Evolutionary conservation across 2,329 filamentous ascomycete species (phyloP), one percentile per base, ranked within the genome.

Genomic region (Xylariales sp.): DNA sequence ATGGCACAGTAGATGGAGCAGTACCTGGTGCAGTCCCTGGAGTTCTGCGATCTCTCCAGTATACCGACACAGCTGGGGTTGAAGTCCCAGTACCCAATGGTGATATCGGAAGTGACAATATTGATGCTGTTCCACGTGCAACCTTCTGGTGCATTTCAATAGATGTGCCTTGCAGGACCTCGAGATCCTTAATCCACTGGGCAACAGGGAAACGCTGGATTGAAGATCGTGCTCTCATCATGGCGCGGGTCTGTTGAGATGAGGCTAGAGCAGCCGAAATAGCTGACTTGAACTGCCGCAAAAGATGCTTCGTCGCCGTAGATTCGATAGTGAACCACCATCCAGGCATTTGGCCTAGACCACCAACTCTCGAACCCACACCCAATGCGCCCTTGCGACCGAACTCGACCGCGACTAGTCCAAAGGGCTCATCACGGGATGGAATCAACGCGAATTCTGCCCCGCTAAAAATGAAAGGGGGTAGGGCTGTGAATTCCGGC

Each of bases 251-350:
- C 24, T 75, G 65, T 12, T 60, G 59, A 46, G 74, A 75, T 2
- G 77, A 81, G 37, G 66, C 72, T 38, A 84, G 55, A 2, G 80
- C 81, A 36, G 69, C 69, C n/a, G 74, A 62, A 44, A 84, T 83
- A 11, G 80, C 76, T 45, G 70, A 66, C 54, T 76, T 79, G 64
- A 84, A 83, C 52, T 84, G 81, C 31, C 76, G 72, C 38, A 83
- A 64, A 29, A 83, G 60, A 60, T 84, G 80, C 29, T 70, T 70
- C 1, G 78, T 80, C 2, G 76, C 76, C 5, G 71, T 78, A 0
- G 77, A 81, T 54, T 84, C 81, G 40, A 84, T 74, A 0, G 80
- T 83, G 55, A 76, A 84, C 80, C 80, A 84, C 74, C 79, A 83
- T 17, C 81, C 81, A 15, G 81, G 81, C 79, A 84, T 83, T 17